phyloP scores from a whole-genome alignment of 2,329 filamentous ascomycete species.

The Ophiostoma perfectum region DNA sequence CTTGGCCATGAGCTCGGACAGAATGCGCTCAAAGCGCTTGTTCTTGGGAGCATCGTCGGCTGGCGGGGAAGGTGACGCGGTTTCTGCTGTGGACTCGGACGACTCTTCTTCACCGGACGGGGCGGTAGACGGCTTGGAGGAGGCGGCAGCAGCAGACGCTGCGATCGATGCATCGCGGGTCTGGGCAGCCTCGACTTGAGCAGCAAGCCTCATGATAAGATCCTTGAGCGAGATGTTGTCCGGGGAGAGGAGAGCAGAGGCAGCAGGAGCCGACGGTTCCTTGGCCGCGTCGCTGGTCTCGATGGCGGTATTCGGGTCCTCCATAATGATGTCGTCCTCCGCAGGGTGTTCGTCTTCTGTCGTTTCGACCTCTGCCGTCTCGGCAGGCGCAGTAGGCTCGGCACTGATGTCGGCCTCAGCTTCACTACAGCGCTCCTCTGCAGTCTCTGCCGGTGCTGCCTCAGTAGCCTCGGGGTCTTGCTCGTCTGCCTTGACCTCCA shows the following conservation, averaged over 20 bases:
- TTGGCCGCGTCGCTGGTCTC: not conserved
- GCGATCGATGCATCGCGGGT: not conserved
- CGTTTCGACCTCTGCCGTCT: not conserved
- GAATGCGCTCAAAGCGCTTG: constrained; percentile 46
- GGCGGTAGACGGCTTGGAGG: not conserved
- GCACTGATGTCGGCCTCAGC: not conserved
- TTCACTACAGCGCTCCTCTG: not conserved
- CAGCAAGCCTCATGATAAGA: constrained; percentile 48
- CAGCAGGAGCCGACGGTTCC: not conserved
- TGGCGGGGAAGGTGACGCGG: not conserved
- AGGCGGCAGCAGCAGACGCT: not conserved
- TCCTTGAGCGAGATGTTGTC: constrained; percentile 37
- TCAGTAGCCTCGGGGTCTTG: not conserved
- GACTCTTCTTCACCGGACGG: not conserved
- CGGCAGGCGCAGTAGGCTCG: not conserved
- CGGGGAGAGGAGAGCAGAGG: not conserved
- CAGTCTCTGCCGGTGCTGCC: not conserved
- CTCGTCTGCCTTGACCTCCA: not conserved
- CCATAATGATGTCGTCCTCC: not conserved
- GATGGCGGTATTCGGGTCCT: not conserved
- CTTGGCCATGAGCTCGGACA: constrained; percentile 44
- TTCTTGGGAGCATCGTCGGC: constrained; percentile 37
- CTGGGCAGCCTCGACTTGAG: constrained; percentile 39
- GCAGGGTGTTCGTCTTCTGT: not conserved
- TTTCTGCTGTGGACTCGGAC: not conserved